phyloP scores from a whole-genome alignment of 768 basidiomycete species.

The Lentinula guzmanii region DNA sequence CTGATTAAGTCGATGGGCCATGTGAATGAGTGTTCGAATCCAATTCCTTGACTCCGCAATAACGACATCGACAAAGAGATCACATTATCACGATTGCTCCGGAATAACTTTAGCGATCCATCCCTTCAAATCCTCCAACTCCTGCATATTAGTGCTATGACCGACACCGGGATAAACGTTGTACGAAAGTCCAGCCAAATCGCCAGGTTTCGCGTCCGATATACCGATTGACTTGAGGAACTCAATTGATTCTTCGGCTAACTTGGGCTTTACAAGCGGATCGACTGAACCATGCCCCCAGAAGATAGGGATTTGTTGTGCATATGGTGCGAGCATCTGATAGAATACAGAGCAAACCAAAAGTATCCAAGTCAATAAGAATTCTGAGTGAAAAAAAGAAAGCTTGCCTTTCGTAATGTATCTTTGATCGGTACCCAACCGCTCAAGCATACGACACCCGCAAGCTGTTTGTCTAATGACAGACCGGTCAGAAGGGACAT shows the following conservation, averaged over 20 bases:
- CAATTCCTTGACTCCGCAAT: too few relatives aligned
- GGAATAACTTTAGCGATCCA: slow-evolving; percentile 66
- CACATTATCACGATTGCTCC: background rate
- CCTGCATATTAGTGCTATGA: slow-evolving; percentile 60
- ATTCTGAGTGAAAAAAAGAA: background rate
- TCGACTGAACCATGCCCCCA: slow-evolving; percentile 83
- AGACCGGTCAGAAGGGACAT: slow-evolving; percentile 76
- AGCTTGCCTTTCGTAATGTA: slow-evolving; percentile 59
- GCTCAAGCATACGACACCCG: slow-evolving; percentile 67
- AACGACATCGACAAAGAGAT: too few relatives aligned
- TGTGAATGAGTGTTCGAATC: too few relatives aligned
- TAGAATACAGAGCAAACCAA: background rate
- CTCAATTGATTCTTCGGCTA: slow-evolving; percentile 49
- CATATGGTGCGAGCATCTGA: slow-evolving; percentile 58
- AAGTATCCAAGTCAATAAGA: background rate
- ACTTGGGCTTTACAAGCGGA: slow-evolving; percentile 57
- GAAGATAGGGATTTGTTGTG: slow-evolving; percentile 67
- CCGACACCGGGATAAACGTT: slow-evolving; percentile 60
- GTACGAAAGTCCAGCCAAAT: slow-evolving; percentile 56
- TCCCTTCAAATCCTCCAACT: slow-evolving; percentile 61
- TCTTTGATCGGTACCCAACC: slow-evolving; percentile 70
- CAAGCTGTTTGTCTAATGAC: slow-evolving; percentile 60
- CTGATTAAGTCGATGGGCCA: too few relatives aligned
- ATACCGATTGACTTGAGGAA: slow-evolving; percentile 52
- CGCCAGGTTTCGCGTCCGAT: slow-evolving; percentile 25